A percentile compares a stretch with the other conserved stretches of the same genome.
phyloP scores from a whole-genome alignment of 176 grass and related monocot genomes.

The Carex cristatella region DNA sequence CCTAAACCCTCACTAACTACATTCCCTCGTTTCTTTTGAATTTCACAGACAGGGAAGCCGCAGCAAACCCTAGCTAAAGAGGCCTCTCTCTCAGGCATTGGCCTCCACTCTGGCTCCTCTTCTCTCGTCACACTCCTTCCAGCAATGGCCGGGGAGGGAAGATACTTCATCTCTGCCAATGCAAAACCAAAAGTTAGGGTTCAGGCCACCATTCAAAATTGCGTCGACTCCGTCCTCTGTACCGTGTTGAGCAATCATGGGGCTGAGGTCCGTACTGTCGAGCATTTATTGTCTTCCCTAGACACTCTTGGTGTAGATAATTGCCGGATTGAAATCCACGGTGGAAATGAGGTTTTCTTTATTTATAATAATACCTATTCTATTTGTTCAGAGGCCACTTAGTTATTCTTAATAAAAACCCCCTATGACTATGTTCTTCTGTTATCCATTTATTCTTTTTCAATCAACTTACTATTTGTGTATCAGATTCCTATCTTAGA shows the following conservation, averaged over 20 bases:
- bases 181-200: slow-evolving; percentile 15
- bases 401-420: neutral
- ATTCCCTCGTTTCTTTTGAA: neutral
- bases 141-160: slow-evolving; percentile 70
- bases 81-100: slow-evolving; percentile 49
- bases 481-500: slow-evolving; percentile 91
- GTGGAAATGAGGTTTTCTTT: slow-evolving; percentile 60
- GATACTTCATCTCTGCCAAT: slow-evolving; percentile 49
- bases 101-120: slow-evolving; percentile 52
- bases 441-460: neutral
- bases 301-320: slow-evolving; percentile 83
- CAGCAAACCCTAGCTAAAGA: slow-evolving; percentile 64
- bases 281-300: slow-evolving; percentile 81
- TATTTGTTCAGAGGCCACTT: neutral
- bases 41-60: slow-evolving; percentile 40
- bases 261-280: slow-evolving; percentile 51
- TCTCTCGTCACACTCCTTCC: slow-evolving; percentile 50
- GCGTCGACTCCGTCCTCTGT: slow-evolving; percentile 52
- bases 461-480: neutral
- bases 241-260: slow-evolving; percentile 45
- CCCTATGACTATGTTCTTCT: neutral
- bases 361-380: neutral
- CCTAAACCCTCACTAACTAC: neutral
- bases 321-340: slow-evolving; percentile 56
- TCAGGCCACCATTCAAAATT: slow-evolving; percentile 46